Percentiles rank a stretch among this genome's conserved stretches.
Conservation (phyloP, 1,284 basidiomycete species). For the Gomphus sp. region DNA sequence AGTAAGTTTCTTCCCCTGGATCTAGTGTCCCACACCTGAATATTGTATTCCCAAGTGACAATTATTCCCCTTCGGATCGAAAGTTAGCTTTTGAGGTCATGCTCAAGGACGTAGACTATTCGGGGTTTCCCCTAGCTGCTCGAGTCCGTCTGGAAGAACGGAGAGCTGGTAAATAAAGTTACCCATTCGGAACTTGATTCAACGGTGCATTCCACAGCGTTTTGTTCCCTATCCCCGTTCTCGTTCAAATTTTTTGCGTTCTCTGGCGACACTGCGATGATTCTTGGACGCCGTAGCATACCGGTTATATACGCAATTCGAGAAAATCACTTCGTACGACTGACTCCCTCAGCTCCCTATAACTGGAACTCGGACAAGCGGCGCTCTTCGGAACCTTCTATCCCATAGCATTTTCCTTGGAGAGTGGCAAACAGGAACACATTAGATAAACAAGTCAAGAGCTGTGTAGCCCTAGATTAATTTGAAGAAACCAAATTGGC, state of each 20-base stretch:
- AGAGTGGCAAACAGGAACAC: neutral
- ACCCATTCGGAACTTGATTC: neutral
- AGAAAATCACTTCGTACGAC: neutral
- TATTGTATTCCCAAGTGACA: neutral
- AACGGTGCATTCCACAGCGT: slow-evolving; percentile 12
- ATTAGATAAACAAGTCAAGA: no score
- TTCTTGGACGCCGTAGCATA: neutral
- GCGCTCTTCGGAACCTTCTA: neutral
- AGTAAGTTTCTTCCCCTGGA: neutral
- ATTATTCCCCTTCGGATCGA: neutral
- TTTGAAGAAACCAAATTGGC: no score
- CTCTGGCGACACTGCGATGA: neutral
- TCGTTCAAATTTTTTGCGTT: neutral
- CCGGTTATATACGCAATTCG: neutral
- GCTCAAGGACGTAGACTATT: neutral
- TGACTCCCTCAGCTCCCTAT: neutral
- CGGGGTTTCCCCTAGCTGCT: neutral
- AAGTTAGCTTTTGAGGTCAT: neutral
- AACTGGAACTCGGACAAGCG: neutral
- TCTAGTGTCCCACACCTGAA: no score
- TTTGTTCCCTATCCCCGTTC: neutral
- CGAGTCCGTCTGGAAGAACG: neutral
- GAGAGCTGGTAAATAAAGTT: neutral
- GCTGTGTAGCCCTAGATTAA: no score
- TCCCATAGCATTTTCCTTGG: neutral